Percentiles rank a stretch among this genome's conserved stretches.
Conservation (phyloP, 495 filamentous ascomycete species). For the Sporormia fimetaria region DNA sequence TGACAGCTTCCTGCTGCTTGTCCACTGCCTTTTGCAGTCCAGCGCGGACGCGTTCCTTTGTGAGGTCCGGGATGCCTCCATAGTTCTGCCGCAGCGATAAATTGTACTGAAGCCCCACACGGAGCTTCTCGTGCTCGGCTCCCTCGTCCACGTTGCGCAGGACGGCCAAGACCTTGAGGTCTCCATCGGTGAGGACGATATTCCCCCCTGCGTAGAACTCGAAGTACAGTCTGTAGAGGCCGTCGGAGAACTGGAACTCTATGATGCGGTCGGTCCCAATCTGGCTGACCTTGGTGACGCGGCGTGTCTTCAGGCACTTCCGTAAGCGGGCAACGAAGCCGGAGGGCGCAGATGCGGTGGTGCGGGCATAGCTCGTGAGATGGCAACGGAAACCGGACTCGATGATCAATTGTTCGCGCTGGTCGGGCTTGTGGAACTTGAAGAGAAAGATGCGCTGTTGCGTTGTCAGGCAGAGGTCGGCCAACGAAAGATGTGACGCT, state of each 20-base stretch:
- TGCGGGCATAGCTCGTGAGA: slow-evolving; percentile 75
- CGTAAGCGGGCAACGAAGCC: slow-evolving; percentile 71
- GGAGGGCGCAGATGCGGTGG: slow-evolving; percentile 71
- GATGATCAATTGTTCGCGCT: slow-evolving; percentile 75
- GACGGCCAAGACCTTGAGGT: slow-evolving; percentile 65
- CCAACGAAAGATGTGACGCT: slow-evolving; percentile 17
- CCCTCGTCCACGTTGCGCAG: slow-evolving; percentile 75
- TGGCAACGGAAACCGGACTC: slow-evolving; percentile 96
- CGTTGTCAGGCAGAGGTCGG: slow-evolving; percentile 3
- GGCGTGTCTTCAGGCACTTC: slow-evolving; percentile 75
- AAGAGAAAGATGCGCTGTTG: slow-evolving; percentile 77
- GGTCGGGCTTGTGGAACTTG: slow-evolving; percentile 77
- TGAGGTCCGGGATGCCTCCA: slow-evolving; percentile 59
- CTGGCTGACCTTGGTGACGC: slow-evolving; percentile 70
- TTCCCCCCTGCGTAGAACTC: slow-evolving; percentile 98
- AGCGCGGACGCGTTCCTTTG: slow-evolving; percentile 54
- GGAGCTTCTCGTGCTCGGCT: slow-evolving; percentile 57
- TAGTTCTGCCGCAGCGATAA: slow-evolving; percentile 75
- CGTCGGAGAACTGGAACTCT: slow-evolving; percentile 85
- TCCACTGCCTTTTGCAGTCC: slow-evolving; percentile 57
- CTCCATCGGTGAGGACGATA: slow-evolving; percentile 76
- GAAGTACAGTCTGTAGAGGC: slow-evolving; percentile 71
- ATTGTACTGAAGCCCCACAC: slow-evolving; percentile 64
- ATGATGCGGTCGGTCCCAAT: slow-evolving; percentile 90
- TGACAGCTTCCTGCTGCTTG: slow-evolving; percentile 39